These are phyloP conservation scores for Ganoderma meredithae DNA, from an alignment of 1,284 basidiomycete species.

Conservation along the genomic window DNA sequence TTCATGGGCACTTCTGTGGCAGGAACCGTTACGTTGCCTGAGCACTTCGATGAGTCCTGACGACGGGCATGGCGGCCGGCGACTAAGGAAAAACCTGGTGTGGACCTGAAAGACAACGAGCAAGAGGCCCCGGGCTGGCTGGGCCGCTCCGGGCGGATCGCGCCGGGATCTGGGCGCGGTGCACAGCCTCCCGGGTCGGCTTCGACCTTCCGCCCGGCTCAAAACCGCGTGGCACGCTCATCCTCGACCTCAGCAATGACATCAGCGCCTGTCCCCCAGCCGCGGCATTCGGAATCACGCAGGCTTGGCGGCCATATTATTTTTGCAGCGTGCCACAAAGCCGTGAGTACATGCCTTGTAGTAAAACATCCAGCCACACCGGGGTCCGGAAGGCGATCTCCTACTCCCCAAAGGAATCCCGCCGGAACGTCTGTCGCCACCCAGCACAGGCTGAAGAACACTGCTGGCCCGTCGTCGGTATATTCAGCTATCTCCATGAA, in stretches of 20 bases:
- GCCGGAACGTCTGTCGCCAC: neutral
- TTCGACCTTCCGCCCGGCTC: neutral
- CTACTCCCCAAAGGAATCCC: neutral
- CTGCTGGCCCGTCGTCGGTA: neutral
- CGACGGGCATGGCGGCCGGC: neutral
- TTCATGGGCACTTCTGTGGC: constrained; percentile 2
- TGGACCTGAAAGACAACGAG: neutral
- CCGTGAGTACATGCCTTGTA: neutral
- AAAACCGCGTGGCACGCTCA: neutral
- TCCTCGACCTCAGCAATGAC: neutral
- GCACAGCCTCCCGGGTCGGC: constrained; percentile 14
- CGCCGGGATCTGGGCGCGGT: constrained; percentile 16
- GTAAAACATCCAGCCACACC: neutral
- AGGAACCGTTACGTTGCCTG: constrained; percentile 1
- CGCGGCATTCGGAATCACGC: neutral
- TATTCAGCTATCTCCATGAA: constrained; percentile 3
- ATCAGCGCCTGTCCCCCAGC: neutral
- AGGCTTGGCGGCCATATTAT: neutral
- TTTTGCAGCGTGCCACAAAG: neutral
- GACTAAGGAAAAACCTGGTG: neutral
- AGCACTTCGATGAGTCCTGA: neutral
- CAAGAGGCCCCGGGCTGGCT: neutral
- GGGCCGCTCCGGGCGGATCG: constrained; percentile 15
- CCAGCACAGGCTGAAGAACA: neutral
- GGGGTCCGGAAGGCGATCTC: neutral